These are phyloP conservation scores for Ananas comosus DNA, from an alignment of 176 grass and related monocot genomes.

Conservation along the genomic window DNA sequence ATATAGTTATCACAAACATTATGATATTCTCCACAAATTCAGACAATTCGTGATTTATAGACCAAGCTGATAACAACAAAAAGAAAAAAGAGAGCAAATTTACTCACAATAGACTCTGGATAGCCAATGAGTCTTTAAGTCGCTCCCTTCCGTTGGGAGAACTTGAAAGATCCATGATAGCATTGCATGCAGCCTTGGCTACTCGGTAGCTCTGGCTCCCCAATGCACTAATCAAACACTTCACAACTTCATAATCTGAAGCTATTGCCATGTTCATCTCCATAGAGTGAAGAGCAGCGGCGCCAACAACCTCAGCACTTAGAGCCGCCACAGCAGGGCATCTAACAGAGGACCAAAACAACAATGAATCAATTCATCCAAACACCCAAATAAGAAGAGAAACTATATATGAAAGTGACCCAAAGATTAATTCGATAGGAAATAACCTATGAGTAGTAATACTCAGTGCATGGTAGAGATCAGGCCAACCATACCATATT, in stretches of 20 bases:
- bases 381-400: background rate
- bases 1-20: background rate
- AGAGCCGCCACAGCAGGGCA: conserved; percentile 31
- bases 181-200: conserved; percentile 8
- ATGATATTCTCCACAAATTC: background rate
- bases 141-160: conserved; percentile 31
- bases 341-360: conserved; percentile 11
- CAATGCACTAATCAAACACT: conserved; percentile 32
- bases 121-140: conserved; percentile 26
- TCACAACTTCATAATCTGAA: conserved; percentile 23
- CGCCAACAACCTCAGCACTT: conserved; percentile 44
- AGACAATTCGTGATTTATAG: background rate
- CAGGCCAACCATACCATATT: too few relatives aligned
- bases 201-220: conserved; percentile 24
- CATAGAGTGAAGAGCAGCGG: conserved; percentile 40
- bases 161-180: conserved; percentile 31
- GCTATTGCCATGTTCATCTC: conserved; percentile 28
- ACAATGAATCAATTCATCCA: background rate
- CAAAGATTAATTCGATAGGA: background rate
- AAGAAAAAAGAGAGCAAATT: background rate
- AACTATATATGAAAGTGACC: background rate
- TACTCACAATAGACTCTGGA: conserved; percentile 53
- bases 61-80: conserved; percentile 2
- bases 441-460: background rate
- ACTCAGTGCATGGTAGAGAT: too few relatives aligned